Base-by-base conservation (phyloP, 1,284 basidiomycete species). In the Cryptococcus sp. region DNA sequence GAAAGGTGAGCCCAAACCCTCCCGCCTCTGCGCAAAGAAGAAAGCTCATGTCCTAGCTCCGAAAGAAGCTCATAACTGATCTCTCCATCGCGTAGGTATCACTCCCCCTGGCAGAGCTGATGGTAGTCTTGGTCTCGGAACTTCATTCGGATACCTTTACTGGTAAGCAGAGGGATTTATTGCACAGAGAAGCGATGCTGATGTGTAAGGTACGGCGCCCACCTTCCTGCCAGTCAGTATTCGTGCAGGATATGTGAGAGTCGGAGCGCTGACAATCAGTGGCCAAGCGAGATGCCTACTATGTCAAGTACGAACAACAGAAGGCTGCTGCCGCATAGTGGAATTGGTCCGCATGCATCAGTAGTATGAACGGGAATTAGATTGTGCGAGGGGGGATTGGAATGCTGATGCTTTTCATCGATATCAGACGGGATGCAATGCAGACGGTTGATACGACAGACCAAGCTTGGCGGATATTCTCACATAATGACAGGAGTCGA, bases 31-130 rank as follows among this genome's bases (percentile, higher is more conserved):
- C 28, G 11, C 10, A 19, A 6, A 31, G 1, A 19, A n/a, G 10
- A 23, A 12, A 23, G 42, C 43, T 38, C 51, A 39, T 9, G 32
- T 28, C 36, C 5, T 41, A 66, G 64, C 84, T 90, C 74, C 85
- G 87, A 76, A 91, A 90, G 76, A 79, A 82, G 62, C 81, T 90
- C 73, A 86, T 86, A 80, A 80, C 87, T 54, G 88, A 91, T 69
- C 61, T 90, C 57, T 77, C 80, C 47, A 76, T 80, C 60, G 78
- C 81, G 62, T 66, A 34, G 7, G 37, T 36, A 12, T 4, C 24
- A 9, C 28, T 6, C n/a, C 38, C 12, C 14, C 14, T n/a, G 6
- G 11, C 24, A 32, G 28, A 7, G 19, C 19, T 38, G 18, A n/a
- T 1, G n/a, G 19, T 50, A 86, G 84, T 32, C 68, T 90, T 38